phyloP scores from a whole-genome alignment of 495 filamentous ascomycete genomes.

The Astrothelium macrocarpum region DNA sequence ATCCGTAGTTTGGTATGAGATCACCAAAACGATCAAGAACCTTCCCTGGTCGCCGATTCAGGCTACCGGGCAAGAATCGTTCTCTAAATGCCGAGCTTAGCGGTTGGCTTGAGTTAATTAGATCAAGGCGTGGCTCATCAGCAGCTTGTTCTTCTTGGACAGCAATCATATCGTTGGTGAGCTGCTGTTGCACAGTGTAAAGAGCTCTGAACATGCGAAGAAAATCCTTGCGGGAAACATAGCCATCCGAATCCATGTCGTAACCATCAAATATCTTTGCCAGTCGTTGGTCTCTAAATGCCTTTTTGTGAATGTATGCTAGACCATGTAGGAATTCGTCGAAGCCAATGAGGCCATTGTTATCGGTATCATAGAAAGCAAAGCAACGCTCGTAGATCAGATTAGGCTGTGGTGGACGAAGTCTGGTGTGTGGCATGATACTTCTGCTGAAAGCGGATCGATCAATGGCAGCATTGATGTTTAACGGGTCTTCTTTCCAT shows the following conservation, averaged over 20 bases:
- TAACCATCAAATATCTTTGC: constrained; percentile 77
- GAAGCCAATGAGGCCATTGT: constrained; percentile 85
- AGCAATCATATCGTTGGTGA: constrained; percentile 74
- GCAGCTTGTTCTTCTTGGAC: constrained; percentile 61
- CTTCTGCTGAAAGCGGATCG: constrained; percentile 83
- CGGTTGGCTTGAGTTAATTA: constrained; percentile 33
- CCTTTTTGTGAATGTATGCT: constrained; percentile 68
- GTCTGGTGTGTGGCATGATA: constrained; percentile 72
- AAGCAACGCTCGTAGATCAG: constrained; percentile 94
- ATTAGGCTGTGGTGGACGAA: constrained; percentile 67
- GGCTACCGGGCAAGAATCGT: constrained; percentile 19
- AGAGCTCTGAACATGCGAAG: constrained; percentile 84
- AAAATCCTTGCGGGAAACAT: constrained; percentile 78
- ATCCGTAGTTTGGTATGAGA: constrained; percentile 10
- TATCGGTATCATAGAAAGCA: constrained; percentile 85
- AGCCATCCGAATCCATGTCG: constrained; percentile 86
- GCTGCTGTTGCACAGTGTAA: constrained; percentile 75
- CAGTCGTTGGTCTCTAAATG: constrained; percentile 49
- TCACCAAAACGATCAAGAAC: constrained; percentile 13
- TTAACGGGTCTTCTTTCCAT: constrained; percentile 73
- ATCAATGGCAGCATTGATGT: constrained; percentile 74
- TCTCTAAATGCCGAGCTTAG: constrained; percentile 29
- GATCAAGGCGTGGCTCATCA: constrained; percentile 25
- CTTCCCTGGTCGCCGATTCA: constrained; percentile 13
- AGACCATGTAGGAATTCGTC: constrained; percentile 80